These are phyloP conservation scores for Darksidea phi DNA, from an alignment of 495 filamentous ascomycete genomes.

Conservation along the genomic window DNA sequence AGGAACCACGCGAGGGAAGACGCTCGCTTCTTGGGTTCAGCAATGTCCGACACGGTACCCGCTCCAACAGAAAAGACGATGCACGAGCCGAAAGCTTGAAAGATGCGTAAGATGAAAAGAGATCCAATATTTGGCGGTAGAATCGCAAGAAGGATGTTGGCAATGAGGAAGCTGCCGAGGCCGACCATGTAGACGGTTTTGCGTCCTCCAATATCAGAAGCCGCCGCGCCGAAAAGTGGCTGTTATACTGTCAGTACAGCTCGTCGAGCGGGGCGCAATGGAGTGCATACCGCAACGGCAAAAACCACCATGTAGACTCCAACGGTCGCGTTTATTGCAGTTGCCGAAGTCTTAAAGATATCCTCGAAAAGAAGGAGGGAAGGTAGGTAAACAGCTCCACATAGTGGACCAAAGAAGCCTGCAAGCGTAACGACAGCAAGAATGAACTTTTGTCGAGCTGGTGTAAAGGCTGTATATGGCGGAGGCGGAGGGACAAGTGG, in stretches of 20 bases:
- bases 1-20: conserved; percentile 36
- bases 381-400: conserved; percentile 41
- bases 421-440: conserved; percentile 37
- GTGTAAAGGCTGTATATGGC: conserved; percentile 37
- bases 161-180: conserved; percentile 35
- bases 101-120: conserved; percentile 36
- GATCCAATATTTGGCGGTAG: conserved; percentile 37
- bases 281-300: conserved; percentile 34
- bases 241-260: conserved; percentile 1
- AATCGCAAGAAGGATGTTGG: conserved; percentile 40
- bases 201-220: conserved; percentile 35
- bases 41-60: conserved; percentile 42
- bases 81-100: conserved; percentile 35
- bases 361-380: conserved; percentile 32
- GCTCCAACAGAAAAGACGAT: conserved; percentile 39
- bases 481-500: not conserved
- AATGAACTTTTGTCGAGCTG: conserved; percentile 29
- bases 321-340: conserved; percentile 42
- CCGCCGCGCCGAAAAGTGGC: conserved; percentile 38
- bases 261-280: not conserved
- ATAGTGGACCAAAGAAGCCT: conserved; percentile 40
- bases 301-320: conserved; percentile 42
- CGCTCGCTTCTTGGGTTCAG: conserved; percentile 36
- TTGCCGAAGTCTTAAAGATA: conserved; percentile 30
- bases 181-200: conserved; percentile 38